Evolutionary conservation across 306 rosid genomes (phyloP).

Genomic region (Lathyrus aphaca): DNA sequence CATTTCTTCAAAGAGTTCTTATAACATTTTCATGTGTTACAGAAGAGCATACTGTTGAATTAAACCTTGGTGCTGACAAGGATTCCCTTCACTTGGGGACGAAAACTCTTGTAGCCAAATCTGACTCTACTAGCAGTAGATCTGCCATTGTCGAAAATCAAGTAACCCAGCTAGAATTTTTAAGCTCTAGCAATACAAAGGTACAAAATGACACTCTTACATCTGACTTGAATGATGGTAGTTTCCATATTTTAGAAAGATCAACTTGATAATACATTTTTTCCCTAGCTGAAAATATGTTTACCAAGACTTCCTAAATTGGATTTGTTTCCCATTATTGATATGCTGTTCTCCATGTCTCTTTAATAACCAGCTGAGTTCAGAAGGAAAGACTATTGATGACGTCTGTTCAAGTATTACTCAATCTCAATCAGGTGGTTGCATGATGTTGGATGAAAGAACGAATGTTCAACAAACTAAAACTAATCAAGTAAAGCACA

Average conservation of each 20-base stretch:
- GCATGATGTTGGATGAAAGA: slow-evolving; percentile 46
- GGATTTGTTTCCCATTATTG: slow-evolving; percentile 17
- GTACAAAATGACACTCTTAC: slow-evolving; percentile 29
- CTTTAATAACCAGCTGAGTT: slow-evolving; percentile 53
- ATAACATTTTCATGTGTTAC: slow-evolving; percentile 46
- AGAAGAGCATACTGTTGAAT: slow-evolving; percentile 42
- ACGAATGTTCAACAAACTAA: slow-evolving; percentile 37
- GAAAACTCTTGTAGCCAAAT: slow-evolving; percentile 36
- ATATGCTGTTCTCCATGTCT: slow-evolving; percentile 29
- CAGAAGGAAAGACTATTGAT: slow-evolving; percentile 49
- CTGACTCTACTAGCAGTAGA: slow-evolving; percentile 51
- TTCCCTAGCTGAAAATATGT: slow-evolving; percentile 20
- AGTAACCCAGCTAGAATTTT: slow-evolving; percentile 43
- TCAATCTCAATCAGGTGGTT: slow-evolving; percentile 42
- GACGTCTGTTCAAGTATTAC: slow-evolving; percentile 39
- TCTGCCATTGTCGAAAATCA: slow-evolving; percentile 44
- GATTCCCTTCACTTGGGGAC: slow-evolving; percentile 37
- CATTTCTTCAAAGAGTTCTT: slow-evolving; percentile 35
- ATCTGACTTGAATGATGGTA: slow-evolving; percentile 32
- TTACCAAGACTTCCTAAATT: slow-evolving; percentile 17
- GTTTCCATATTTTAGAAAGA: slow-evolving; percentile 28
- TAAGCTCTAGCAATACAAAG: slow-evolving; percentile 34
- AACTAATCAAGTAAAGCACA: slow-evolving; percentile 30
- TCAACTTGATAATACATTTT: slow-evolving; percentile 24
- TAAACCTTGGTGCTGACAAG: slow-evolving; percentile 46